Base-by-base conservation (phyloP, 768 basidiomycete species). In the Russula emetica region DNA sequence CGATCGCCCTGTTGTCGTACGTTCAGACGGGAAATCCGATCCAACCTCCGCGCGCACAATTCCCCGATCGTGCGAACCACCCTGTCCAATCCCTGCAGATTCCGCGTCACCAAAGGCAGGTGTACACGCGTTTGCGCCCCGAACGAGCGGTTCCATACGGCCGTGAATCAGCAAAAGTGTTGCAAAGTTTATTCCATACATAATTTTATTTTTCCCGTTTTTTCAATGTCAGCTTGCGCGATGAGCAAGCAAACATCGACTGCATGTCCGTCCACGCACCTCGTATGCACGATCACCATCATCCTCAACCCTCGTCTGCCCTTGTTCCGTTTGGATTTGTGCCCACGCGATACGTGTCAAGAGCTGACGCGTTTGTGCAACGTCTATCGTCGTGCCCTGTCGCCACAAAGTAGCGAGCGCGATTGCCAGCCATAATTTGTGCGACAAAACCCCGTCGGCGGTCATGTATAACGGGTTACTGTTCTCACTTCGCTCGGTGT, bases 381-480 rank as follows among this genome's bases (percentile, higher is more conserved):
- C 30, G 18, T 57, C 62, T n/a, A 51, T 34, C 28, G 20, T 36
- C 57, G 32, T 34, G 40, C 40, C 60, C 64, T 55, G 60, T 24
- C 36, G 11, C 4, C 45, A 38, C 36, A 63, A 50, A 26, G 55
- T 34, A n/a, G 56, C 61, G 20, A 67, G 51, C 47, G 60, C 68
- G 34, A 53, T 61, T 45, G 59, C 61, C 9, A 61, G 45, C 66
- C 66, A 69, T 40, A 69, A 53, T 60, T 58, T 47, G 52, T 58
- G 62, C 28, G 68, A 69, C 36, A 69, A 49, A 24, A 44, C 42
- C 44, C 68, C 68, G 13, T 69, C 68, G 30, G 68, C 66, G n/a
- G 59, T 67, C 55, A 69, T 60, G 42, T 54, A 58, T 49, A 69
- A 26, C n/a, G 44, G 51, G 22, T 51, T 58, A 34, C 51, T 59